phyloP scores from a whole-genome alignment of 257 asterid genomes.

The Scutellaria barbata region DNA sequence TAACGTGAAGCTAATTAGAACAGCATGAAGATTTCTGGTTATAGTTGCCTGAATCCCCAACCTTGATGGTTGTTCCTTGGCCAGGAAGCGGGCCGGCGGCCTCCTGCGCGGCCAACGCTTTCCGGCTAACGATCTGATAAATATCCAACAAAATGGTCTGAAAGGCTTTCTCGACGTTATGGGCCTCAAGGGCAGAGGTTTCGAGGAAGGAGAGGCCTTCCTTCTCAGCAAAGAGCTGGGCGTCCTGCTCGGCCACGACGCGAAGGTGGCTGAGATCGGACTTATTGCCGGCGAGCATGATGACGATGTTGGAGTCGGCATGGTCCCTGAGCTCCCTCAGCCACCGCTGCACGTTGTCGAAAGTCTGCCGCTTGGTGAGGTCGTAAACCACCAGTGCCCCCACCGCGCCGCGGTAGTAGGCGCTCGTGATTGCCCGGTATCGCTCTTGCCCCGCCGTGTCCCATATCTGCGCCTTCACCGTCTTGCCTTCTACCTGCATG shows the following conservation, averaged over 20 bases:
- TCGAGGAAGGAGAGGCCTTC: conserved; percentile 56
- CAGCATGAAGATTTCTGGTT: conserved; percentile 43
- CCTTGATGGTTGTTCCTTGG: conserved; percentile 53
- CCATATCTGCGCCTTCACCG: conserved; percentile 59
- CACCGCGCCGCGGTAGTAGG: conserved; percentile 58
- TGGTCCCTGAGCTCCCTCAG: conserved; percentile 48
- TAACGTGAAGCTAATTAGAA: conserved; percentile 25
- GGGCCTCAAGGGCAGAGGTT: conserved; percentile 55
- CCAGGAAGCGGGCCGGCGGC: conserved; percentile 41
- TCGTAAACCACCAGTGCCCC: conserved; percentile 55
- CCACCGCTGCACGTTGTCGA: conserved; percentile 55
- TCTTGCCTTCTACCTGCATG: conserved; percentile 52
- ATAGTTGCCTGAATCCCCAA: conserved; percentile 35
- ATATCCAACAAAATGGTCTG: conserved; percentile 51
- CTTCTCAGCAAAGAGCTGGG: conserved; percentile 46
- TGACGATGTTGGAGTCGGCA: conserved; percentile 53
- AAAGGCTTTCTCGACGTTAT: conserved; percentile 50
- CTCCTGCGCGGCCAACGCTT: conserved; percentile 52
- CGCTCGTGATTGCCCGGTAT: conserved; percentile 57
- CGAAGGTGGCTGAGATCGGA: conserved; percentile 54
- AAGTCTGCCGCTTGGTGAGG: conserved; percentile 48
- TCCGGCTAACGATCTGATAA: conserved; percentile 52
- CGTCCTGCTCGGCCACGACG: conserved; percentile 46
- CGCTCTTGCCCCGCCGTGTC: conserved; percentile 61
- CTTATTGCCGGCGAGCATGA: conserved; percentile 54